Conservation (phyloP, 2,329 filamentous ascomycete genomes). For the Macrophomina pseudophaseolina region DNA sequence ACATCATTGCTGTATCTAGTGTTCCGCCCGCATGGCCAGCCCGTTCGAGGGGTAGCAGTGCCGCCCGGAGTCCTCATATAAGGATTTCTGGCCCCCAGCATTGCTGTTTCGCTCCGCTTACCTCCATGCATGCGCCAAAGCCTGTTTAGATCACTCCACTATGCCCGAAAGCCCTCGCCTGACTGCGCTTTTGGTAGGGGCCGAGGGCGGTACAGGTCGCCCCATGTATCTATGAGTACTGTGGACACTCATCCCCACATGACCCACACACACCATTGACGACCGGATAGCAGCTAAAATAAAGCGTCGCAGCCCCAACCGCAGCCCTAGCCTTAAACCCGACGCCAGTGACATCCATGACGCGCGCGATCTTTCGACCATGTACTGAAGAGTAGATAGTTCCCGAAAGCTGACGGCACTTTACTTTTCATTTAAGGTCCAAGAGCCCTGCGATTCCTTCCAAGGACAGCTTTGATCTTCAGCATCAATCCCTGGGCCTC, state of each 20-base stretch:
- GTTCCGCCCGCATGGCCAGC: neutral
- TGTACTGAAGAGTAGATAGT: neutral
- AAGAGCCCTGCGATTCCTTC: neutral
- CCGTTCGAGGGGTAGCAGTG: neutral
- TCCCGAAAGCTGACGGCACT: neutral
- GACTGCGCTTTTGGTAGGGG: neutral
- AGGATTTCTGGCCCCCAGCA: too few species aligned
- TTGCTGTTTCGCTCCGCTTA: neutral
- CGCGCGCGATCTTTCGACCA: neutral
- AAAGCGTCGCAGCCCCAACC: slow-evolving; percentile 2
- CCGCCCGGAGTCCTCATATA: too few species aligned
- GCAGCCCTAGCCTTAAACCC: neutral
- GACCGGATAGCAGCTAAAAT: neutral
- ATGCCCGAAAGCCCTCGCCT: neutral
- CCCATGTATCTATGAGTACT: neutral
- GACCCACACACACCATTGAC: too few species aligned
- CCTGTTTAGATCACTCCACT: too few species aligned
- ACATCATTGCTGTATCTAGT: neutral
- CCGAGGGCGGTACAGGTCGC: neutral
- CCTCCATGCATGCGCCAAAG: neutral
- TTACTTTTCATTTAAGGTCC: neutral
- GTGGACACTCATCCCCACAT: too few species aligned
- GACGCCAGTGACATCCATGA: slow-evolving; percentile 11
- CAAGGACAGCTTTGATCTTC: neutral
- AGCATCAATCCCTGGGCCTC: neutral